Base-by-base conservation (phyloP, 2,329 filamentous ascomycete genomes). In the Berkeleyomyces basicola region DNA sequence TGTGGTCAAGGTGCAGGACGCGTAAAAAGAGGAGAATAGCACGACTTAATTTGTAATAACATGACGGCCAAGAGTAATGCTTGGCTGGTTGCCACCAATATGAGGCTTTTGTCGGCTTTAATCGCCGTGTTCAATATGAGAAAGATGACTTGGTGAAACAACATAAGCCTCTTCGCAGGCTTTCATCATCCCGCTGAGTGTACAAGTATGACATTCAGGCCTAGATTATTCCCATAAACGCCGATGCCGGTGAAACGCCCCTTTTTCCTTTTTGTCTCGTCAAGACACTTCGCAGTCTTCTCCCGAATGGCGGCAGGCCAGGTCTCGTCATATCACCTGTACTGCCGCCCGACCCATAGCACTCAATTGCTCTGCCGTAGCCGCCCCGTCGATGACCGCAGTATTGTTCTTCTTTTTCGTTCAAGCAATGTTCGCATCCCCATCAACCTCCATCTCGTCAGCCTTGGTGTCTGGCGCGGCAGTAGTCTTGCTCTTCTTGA, bases 1-100 rank as follows among this genome's bases (percentile, higher is more conserved):
- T 14, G 81, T 93, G 31, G 70, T 93, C 69, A 87, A 88, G 77
- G 72, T 81, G n/a, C 65, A 66, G 43, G 67, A 67, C 7, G 61
- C 64, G 33, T 59, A 61, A 44, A 7, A 2, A 6, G 4, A 23
- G 36, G 7, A 33, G 5, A 44, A 42, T 36, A n/a, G 31, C 1
- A 9, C 37, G 57, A 23, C 23, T 1, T 23, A 23, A 23, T 23
- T 23, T 23, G 23, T 23, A 23, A 23, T 23, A 23, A 23, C 23
- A 23, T 23, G 23, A 23, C 23, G 23, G 23, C 23, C 23, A 23
- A 23, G 1, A 23, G 23, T 23, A 23, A 23, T 23, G 23, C 23
- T 23, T 23, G 23, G 23, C 23, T 23, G 23, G 23, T 23, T 23
- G 23, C 23, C 23, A 23, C 23, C 23, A 23, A 23, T 23, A 23